Base-by-base conservation (phyloP, 768 basidiomycete species). In the Tulasnella sp. region DNA sequence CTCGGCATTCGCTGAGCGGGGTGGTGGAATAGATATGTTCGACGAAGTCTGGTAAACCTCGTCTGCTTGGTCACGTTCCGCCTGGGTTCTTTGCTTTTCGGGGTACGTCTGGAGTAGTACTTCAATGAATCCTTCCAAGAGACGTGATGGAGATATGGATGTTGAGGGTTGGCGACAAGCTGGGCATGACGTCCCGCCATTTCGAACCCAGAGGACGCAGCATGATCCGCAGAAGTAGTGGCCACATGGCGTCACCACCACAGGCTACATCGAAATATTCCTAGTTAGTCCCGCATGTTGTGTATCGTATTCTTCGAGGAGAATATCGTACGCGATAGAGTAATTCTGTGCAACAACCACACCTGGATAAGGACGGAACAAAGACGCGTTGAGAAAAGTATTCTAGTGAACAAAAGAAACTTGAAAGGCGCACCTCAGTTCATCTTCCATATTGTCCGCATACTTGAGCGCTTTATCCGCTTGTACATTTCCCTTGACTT, bases 171-270 rank as follows among this genome's bases (percentile, higher is more conserved):
- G 78, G 56, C 89, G 83, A 66, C 89, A 92, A 4, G 85, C 82
- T 13, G 89, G 89, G 68, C 89, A 92, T 65, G 81, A 86, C 19
- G 85, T 84, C 55, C 88, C 89, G 34, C 87, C 86, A 65, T 91
- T 91, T 88, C 80, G 79, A 70, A 91, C 81, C 89, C 89, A 92
- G 53, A 90, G 78, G 1, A 80, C 75, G 68, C 85, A 86, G 69
- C 88, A 88, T 87, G 88, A 89, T 70, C 89, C 89, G 67, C 89
- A 92, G 68, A 90, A 91, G 76, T 86, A 89, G 75, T 92, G 89
- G 65, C 90, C 86, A 69, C 89, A 92, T 29, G 89, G 89, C 34
- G 79, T 76, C 53, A 92, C 86, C 27, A 89, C 74, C 15, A 92
- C 88, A 2, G 89, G 89, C 61, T 80, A 24, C 8, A 58, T n/a